A percentile compares a stretch with the other conserved stretches of the same genome.
Conservation (phyloP, 2,329 filamentous ascomycete species). For the Cercospora sp. region DNA sequence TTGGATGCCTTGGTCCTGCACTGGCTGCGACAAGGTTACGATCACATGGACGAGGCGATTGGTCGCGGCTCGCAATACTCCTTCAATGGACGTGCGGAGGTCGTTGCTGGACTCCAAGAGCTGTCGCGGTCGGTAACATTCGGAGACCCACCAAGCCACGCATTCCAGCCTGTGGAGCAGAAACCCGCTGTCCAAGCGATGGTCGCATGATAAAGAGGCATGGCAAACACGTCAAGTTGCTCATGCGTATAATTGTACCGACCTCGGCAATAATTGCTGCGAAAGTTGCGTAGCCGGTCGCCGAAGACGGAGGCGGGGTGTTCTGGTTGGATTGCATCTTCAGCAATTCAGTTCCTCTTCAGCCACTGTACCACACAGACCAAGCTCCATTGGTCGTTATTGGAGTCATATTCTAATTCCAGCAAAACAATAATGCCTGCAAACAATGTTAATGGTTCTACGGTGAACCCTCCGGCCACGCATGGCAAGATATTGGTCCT, state of each 20-base stretch:
- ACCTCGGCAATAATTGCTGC: neutral
- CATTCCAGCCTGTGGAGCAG: neutral
- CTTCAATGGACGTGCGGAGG: neutral
- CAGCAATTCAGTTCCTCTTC: neutral
- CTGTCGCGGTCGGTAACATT: constrained; percentile 1
- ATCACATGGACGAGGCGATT: constrained; percentile 12
- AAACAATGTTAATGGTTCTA: constrained; percentile 11
- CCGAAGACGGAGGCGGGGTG: neutral
- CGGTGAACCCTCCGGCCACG: constrained; percentile 1
- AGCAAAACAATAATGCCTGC: neutral
- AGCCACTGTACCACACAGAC: neutral
- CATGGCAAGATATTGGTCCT: constrained; percentile 45
- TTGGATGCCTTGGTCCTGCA: constrained; percentile 4
- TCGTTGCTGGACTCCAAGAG: constrained; percentile 2
- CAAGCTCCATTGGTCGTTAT: neutral
- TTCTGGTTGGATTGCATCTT: neutral
- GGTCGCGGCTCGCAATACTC: constrained; percentile 6
- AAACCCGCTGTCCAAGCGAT: neutral
- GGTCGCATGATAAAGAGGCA: neutral
- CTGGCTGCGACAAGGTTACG: constrained; percentile 11
- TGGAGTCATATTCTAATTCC: neutral
- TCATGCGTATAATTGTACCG: neutral
- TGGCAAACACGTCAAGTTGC: neutral
- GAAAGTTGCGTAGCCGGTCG: neutral
- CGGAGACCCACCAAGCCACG: neutral